Percentiles rank a stretch among this genome's conserved stretches.
These are phyloP conservation scores for Fusarium brevicatenulatum DNA, from an alignment of 2,329 filamentous ascomycete genomes.

Conservation along the genomic window DNA sequence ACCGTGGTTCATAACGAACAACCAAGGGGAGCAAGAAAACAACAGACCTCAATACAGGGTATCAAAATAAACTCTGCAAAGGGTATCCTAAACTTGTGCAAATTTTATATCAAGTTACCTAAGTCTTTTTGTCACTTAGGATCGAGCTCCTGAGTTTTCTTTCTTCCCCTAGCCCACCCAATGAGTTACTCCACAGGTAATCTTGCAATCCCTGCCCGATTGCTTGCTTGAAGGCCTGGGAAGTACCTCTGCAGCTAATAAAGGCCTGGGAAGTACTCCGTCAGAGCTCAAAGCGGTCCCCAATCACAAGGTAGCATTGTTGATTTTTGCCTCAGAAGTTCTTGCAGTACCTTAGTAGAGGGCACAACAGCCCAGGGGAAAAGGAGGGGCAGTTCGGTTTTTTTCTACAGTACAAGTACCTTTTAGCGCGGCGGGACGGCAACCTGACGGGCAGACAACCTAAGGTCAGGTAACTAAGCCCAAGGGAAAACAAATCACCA, in stretches of 20 bases:
- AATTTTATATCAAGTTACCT: no score
- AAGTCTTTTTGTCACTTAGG: no score
- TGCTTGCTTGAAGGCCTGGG: background rate
- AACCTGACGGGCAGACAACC: slow-evolving; percentile 20
- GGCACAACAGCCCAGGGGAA: slow-evolving; percentile 27
- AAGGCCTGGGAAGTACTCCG: slow-evolving; percentile 26
- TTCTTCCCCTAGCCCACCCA: background rate
- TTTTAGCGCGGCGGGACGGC: slow-evolving; percentile 26
- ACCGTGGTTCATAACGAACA: background rate
- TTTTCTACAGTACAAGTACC: background rate
- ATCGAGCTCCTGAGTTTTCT: no score
- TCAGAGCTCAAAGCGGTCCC: slow-evolving; percentile 5
- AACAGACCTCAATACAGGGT: no score
- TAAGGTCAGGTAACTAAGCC: slow-evolving; percentile 5
- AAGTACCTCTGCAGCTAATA: slow-evolving; percentile 28
- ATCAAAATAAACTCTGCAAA: no score
- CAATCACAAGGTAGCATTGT: slow-evolving; percentile 38
- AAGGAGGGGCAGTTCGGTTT: slow-evolving; percentile 42
- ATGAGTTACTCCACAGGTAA: slow-evolving; percentile 26
- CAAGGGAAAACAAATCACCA: slow-evolving; percentile 43
- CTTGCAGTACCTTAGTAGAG: background rate
- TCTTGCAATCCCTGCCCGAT: slow-evolving; percentile 17
- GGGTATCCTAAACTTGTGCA: no score
- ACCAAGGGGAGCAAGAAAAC: no score
- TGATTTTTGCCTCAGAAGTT: slow-evolving; percentile 16